Conservation (phyloP, 768 basidiomycete species). For the Goffeauzyma gilvescens region DNA sequence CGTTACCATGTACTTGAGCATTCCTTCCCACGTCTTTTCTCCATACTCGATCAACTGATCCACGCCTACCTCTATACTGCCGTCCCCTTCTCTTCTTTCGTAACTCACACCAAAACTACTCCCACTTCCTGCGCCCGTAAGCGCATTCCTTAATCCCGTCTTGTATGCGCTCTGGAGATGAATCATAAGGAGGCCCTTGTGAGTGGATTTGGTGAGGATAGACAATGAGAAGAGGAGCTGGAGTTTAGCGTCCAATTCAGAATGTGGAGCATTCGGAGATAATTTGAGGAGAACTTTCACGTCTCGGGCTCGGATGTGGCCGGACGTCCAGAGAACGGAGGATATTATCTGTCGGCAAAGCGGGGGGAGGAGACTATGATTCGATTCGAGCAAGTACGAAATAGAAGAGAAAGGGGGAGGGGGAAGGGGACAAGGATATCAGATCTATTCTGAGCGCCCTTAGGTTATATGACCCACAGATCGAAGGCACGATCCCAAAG, state of each 20-base stretch:
- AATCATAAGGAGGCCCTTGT: conserved; percentile 13
- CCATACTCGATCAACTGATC: conserved; percentile 20
- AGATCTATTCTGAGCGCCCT: not conserved
- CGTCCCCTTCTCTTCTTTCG: conserved; percentile 8
- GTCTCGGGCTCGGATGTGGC: conserved; percentile 3
- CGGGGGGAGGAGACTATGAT: conserved; percentile 21
- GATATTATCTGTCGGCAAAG: conserved; percentile 27
- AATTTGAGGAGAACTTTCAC: conserved; percentile 10
- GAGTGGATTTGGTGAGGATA: conserved; percentile 13
- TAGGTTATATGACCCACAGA: not conserved
- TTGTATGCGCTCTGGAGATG: conserved; percentile 22
- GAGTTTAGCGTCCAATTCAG: conserved; percentile 17
- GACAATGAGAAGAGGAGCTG: conserved; percentile 15
- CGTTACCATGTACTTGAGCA: conserved; percentile 95
- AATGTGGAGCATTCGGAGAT: conserved; percentile 8
- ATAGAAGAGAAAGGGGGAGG: not conserved
- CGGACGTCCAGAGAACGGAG: conserved; percentile 21
- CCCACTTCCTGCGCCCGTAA: conserved; percentile 20
- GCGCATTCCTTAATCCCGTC: conserved; percentile 22
- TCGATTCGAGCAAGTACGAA: not conserved
- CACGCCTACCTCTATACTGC: conserved; percentile 9
- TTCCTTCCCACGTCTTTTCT: conserved; percentile 36
- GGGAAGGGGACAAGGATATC: not conserved
- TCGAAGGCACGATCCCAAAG: not conserved
- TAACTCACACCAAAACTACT: conserved; percentile 26